These are phyloP conservation scores for Leccinellum luteum DNA, from an alignment of 768 basidiomycete genomes.

Conservation along the genomic window DNA sequence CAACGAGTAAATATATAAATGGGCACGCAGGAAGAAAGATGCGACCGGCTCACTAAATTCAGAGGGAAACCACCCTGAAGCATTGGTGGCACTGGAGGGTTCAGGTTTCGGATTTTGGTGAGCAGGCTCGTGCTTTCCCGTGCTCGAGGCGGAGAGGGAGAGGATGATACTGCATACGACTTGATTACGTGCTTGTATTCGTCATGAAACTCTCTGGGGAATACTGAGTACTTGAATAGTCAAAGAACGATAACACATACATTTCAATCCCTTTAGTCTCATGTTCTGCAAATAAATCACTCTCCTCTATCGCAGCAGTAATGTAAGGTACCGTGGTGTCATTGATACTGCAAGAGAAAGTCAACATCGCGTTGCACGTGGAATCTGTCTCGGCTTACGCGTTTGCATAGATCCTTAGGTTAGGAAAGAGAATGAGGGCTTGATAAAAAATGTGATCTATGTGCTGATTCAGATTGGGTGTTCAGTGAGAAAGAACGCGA, in stretches of 20 bases:
- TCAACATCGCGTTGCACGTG: not conserved
- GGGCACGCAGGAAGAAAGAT: not conserved
- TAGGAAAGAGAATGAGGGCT: slow-evolving; percentile 62
- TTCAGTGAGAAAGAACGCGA: not conserved
- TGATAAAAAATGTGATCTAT: slow-evolving; percentile 75
- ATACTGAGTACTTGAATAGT: slow-evolving; percentile 4
- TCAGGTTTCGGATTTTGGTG: slow-evolving; percentile 35
- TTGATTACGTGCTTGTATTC: slow-evolving; percentile 57
- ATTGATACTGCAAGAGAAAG: slow-evolving; percentile 45
- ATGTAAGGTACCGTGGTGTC: slow-evolving; percentile 83
- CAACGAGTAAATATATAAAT: slow-evolving; percentile 1
- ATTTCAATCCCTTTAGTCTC: slow-evolving; percentile 58
- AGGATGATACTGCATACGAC: slow-evolving; percentile 44
- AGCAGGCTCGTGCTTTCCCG: slow-evolving; percentile 43
- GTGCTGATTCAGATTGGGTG: not conserved
- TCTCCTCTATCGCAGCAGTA: slow-evolving; percentile 67
- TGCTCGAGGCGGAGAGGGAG: slow-evolving; percentile 44
- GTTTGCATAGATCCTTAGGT: slow-evolving; percentile 79
- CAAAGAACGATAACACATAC: slow-evolving; percentile 36
- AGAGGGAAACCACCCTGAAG: slow-evolving; percentile 63
- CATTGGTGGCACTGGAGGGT: slow-evolving; percentile 54
- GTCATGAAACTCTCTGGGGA: slow-evolving; percentile 51
- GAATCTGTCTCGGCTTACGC: slow-evolving; percentile 42
- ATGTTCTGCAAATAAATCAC: slow-evolving; percentile 63
- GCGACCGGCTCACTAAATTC: slow-evolving; percentile 55